Evolutionary conservation across 1,139 yeast genomes (phyloP), one percentile per base, ranked within the genome.

Genomic region (Pichia sp.): DNA sequence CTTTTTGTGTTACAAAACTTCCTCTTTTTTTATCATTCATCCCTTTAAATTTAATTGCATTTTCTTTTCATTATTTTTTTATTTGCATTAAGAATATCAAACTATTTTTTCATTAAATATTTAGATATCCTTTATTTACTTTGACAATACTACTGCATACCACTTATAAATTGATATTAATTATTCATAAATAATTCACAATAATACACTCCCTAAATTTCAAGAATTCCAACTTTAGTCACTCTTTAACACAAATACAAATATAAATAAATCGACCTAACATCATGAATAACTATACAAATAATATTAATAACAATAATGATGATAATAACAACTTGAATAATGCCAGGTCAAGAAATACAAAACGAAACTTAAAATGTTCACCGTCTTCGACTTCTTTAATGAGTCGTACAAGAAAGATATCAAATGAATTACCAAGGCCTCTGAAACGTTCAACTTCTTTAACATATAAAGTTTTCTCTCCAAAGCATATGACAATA

Each of bases 361-460:
- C 11, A 7, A n/a, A n/a, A n/a, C 15, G 23, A 34, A 34, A 9
- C 11, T 18, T 34, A 20, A 29, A 25, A 29, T 32, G 15, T 7
- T 40, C 45, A 13, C 20, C 40, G 1, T 42, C 45, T 15, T 24
- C 53, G 16, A 23, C 48, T 23, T 47, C 53, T 7, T 27, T 50
- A 29, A 23, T 50, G 13, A 32, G 45, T 29, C 47, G 45, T 27
- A 44, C 53, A n/a, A 46, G 58, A 34, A 58, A 53, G 44, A 44
- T 55, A 13, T 53, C 59, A 8, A 44, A 51, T 2, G 52, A 53
- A 12, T 45, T 49, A 7, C 43, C 42, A 37, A 55, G 64, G 46
- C 65, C 65, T 2, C 37, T 60, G 11, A 61, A 61, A 45, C 50
- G 65, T 32, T 57, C 65, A 36, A 53, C 56, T 27, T 60, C 64